Evolutionary conservation across 2,329 filamentous ascomycete species (phyloP), one percentile per base, ranked within the genome.

Genomic region (Aspergillus sp.): DNA sequence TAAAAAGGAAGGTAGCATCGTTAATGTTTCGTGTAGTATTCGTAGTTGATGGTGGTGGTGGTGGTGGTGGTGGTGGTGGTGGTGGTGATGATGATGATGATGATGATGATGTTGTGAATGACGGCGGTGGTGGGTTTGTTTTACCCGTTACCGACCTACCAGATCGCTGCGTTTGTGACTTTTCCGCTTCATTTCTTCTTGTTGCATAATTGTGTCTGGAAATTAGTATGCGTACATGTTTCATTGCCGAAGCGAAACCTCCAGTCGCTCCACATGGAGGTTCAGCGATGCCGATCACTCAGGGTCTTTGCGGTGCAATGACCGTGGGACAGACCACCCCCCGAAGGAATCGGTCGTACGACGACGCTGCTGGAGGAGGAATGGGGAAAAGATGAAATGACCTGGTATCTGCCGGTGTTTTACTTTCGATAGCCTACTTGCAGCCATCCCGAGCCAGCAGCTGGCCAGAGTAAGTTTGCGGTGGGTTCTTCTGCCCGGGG

Each of bases 221-320:
- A 25, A 25, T 52, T 56, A 58, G 55, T 57, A 56, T 55, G 57
- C 55, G 58, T 36, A 47, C 53, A 59, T 59, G 61, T 67, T 61
- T 64, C 61, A 61, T 58, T 57, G 56, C 49, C 49, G 54, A 61
- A 52, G 51, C 54, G 55, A 61, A 62, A 25, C 48, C 41, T 50
- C 55, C 52, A 55, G 19, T 9, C 10, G 47, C 59, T 58, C 63
- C 64, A 63, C 65, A 62, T 60, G 58, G 58, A 58, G 56, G 61
- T 59, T 61, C 57, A 65, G 57, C 62, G 58, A 54, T 49, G 66
- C 36, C 62, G 67, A 69, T 71, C 67, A 65, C 51, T 53, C 53
- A 62, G 59, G 61, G 62, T 62, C 60, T 63, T 60, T 61, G 58
- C 58, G 58, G 56, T 50, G 58, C 17, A 50, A 55, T 38, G 57